Evolutionary conservation across 768 basidiomycete species (phyloP), one percentile per base, ranked within the genome.

Genomic region (Leucocoprinus sp.): DNA sequence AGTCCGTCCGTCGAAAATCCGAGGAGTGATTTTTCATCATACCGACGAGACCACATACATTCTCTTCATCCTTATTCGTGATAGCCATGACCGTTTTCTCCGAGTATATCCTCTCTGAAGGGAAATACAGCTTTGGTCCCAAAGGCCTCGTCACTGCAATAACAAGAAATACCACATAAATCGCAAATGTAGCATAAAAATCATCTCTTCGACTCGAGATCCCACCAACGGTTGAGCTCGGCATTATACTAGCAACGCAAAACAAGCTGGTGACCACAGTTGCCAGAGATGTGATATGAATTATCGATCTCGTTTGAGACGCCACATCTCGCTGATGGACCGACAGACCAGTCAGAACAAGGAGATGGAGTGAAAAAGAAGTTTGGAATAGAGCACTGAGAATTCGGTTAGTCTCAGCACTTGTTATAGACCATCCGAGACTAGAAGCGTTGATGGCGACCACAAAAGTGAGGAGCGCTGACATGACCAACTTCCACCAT

Each of bases 121-220:
- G 83, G 55, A 78, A 88, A 56, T 89, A 76, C 4, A 93, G 66
- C 7, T 70, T 64, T 0, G 93, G 93, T 0, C 91, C 91, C 28
- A 74, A 68, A 2, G 84, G 84, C 1, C 80, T 82, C n/a, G 82
- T 68, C 31, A 68, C 61, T 6, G 61, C 60, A 7, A 65, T 38
- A 27, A 65, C 46, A 45, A 65, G 66, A 2, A 71, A 63, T 14
- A 75, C 28, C 19, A 63, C 57, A 53, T 82, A 84, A 15, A 83
- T 57, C 4, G 54, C 66, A 12, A 83, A 55, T 7, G 70, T 64
- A 2, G 70, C 59, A 43, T 78, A 76, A 78, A 80, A 84, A 2
- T 52, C 58, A 15, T 50, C 51, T 36, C 51, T 53, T 42, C 15
- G 8, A 44, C 44, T 27, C 50, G 34, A 38, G 55, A 42, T 23